Base-by-base conservation (phyloP, 345 rosid species). In the Ceriops decandra region DNA sequence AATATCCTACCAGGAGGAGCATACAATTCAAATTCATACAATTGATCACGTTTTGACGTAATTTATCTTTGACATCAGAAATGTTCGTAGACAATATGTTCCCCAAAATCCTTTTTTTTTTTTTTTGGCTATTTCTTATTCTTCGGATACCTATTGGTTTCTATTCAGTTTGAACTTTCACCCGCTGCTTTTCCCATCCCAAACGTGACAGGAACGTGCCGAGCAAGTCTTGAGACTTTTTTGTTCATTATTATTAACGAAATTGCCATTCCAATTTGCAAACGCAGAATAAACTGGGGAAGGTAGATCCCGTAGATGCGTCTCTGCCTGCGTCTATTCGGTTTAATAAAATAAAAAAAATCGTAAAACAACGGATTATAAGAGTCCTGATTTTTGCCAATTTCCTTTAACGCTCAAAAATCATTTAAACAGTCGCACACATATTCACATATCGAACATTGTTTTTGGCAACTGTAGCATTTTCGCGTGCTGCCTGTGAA, bases 201-300 rank as follows among this genome's bases (percentile, higher is more conserved):
- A 65, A 52, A 73, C 81, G 74, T 68, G 66, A 65, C 30, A 42
- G 26, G 68, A 36, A 52, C 76, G 80, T 52, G 83, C 9, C 42
- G 22, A n/a, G 21, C 62, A 58, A 66, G 67, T 9, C 57, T 26
- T 26, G 11, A 36, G 49, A 2, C 49, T 42, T 42, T 24, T 24
- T 4, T 19, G 28, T 13, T 15, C 4, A 3, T 6, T 3, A 5
- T 62, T 36, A 64, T 53, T 72, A 72, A 64, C 69, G 49, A 51
- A 32, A 72, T 20, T 58, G 65, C 60, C 75, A 72, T 72, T 51
- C 64, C 57, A 8, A 62, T 28, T 33, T 28, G 13, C 42, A 52
- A 52, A 1, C 13, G 13, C 7, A 31, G 22, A 20, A 13, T 15
- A 26, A 26, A 13, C 9, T 7, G 33, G 57, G 52, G 21, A 0